Base-by-base conservation (phyloP, 257 asterid species). In the Fraxinus anomala region DNA sequence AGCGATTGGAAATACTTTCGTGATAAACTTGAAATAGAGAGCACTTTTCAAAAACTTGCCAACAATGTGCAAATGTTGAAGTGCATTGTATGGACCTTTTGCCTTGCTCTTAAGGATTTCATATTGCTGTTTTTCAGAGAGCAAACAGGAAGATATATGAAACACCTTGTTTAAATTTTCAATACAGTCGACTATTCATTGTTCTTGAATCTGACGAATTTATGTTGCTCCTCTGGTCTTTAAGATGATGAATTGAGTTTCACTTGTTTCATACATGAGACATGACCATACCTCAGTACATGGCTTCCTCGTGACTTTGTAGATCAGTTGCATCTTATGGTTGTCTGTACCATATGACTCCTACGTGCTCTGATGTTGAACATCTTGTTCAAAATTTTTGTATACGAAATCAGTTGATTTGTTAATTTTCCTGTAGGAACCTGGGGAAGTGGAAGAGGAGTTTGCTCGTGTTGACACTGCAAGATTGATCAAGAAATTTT, bases 361-460 rank as follows among this genome's bases (percentile, higher is more conserved):
- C 51, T 59, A 13, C 8, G 10, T 56, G 40, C 4, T 76, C 2
- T 49, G 36, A 51, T 37, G 42, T 26, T 17, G 59, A 11, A 68
- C 0, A 3, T 33, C 30, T 49, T 24, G 16, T 56, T 33, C 31
- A 66, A 73, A 73, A n/a, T 75, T 42, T 56, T 78, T 75, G 59
- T 49, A 77, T 33, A 39, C 5, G 51, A 3, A 10, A 67, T 36
- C 24, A 44, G 66, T 63, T 65, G 54, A 74, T 34, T 63, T 79
- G 40, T 71, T 63, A 63, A 61, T 61, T 61, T 24, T 54, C 42
- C 1, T 72, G 51, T 70, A 93, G 98, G 81, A 89, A 79, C 94
- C 95, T n/a, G 97, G 97, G 73, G 94, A 91, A 81, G 93, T 76
- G 3, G 98, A 94, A 83, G 89, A 82, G 75, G 97, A 91, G 73